Conservation (phyloP, 208 protist genomes). For the Trypanosoma mega region DNA sequence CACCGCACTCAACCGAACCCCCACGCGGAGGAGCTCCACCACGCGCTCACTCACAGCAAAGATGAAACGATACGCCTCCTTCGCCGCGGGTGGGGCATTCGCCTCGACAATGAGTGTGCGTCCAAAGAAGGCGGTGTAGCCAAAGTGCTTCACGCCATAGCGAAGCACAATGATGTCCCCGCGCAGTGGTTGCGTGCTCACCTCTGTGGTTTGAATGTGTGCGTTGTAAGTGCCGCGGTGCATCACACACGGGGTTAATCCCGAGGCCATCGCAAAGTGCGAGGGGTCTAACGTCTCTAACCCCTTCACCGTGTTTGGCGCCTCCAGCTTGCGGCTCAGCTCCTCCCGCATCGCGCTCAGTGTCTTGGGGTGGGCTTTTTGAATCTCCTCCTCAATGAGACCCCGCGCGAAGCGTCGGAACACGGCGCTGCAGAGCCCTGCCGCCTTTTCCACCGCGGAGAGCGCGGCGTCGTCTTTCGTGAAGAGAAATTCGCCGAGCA, state of each 20-base stretch:
- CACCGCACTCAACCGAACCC: slow-evolving; percentile 56
- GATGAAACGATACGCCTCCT: slow-evolving; percentile 75
- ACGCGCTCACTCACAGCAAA: slow-evolving; percentile 75
- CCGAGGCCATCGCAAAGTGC: slow-evolving; percentile 65
- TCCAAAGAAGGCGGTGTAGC: slow-evolving; percentile 77
- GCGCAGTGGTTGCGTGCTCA: slow-evolving; percentile 41
- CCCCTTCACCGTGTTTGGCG: slow-evolving; percentile 69
- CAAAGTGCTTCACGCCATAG: slow-evolving; percentile 72
- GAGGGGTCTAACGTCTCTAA: slow-evolving; percentile 60
- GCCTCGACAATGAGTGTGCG: slow-evolving; percentile 78
- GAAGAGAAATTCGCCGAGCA: slow-evolving; percentile 80
- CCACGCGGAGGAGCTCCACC: slow-evolving; percentile 53
- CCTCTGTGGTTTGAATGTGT: slow-evolving; percentile 57
- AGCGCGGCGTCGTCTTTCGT: slow-evolving; percentile 77
- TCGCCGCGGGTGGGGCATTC: slow-evolving; percentile 53
- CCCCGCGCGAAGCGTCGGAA: slow-evolving; percentile 73
- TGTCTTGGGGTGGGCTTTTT: slow-evolving; percentile 42
- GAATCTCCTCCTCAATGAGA: slow-evolving; percentile 54
- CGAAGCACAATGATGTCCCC: slow-evolving; percentile 77
- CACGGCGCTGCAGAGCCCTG: slow-evolving; percentile 70
- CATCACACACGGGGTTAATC: slow-evolving; percentile 70
- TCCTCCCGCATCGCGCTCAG: slow-evolving; percentile 65
- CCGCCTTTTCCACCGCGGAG: slow-evolving; percentile 64
- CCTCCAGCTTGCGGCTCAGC: slow-evolving; percentile 62
- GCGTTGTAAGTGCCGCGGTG: slow-evolving; percentile 66